Conservation (phyloP, 1,139 yeast species). For the Candida sojae region DNA sequence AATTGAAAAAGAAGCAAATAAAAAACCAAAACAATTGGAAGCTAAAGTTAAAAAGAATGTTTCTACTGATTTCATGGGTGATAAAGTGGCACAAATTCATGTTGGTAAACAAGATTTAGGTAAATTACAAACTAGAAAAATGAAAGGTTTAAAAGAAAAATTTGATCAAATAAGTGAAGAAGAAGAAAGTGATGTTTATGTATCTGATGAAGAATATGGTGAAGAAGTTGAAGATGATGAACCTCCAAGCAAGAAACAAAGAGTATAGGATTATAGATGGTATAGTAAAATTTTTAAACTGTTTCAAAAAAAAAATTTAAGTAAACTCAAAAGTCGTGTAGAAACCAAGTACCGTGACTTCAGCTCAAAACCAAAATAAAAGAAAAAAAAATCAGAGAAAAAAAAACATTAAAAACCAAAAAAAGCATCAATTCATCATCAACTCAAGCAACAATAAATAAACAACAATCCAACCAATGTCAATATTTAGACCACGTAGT, state of each 20-base stretch:
- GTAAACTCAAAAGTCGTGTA: neutral
- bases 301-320: neutral
- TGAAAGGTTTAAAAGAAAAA: constrained; percentile 93
- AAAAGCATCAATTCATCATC: neutral
- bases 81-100: constrained; percentile 94
- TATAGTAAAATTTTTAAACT: no score
- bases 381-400: neutral
- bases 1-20: constrained; percentile 84
- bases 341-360: no score
- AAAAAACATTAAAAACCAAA: neutral
- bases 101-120: constrained; percentile 93
- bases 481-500: constrained; percentile 15
- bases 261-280: constrained; percentile 15
- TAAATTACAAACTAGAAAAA: constrained; percentile 92
- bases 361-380: no score
- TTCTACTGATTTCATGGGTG: constrained; percentile 87
- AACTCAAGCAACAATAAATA: neutral
- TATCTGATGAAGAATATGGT: constrained; percentile 25
- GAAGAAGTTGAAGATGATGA: constrained; percentile 30
- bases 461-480: neutral
- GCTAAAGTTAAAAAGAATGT: constrained; percentile 88
- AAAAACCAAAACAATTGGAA: constrained; percentile 79
- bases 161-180: constrained; percentile 66
- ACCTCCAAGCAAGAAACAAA: constrained; percentile 39
- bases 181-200: constrained; percentile 21